A percentile compares a stretch with the other conserved stretches of the same genome.
phyloP scores from a whole-genome alignment of 2,329 filamentous ascomycete species.

The Penicillium sp. region DNA sequence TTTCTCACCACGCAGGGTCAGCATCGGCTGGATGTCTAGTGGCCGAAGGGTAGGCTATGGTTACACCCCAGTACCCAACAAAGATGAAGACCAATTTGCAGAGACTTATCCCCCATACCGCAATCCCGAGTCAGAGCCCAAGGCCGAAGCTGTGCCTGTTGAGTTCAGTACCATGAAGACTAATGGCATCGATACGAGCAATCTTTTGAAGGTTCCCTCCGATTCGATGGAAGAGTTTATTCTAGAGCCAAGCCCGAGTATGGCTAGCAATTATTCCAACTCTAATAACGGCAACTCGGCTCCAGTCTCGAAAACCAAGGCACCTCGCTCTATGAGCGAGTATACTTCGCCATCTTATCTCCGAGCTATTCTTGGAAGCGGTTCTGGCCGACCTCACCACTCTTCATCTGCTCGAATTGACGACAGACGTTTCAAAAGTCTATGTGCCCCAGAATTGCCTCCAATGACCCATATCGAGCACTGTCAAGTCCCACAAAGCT shows the following conservation, averaged over 20 bases:
- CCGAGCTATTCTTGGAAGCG: conserved; percentile 4
- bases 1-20: conserved; percentile 37
- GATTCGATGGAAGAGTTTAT: neutral
- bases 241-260: neutral
- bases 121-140: neutral
- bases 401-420: neutral
- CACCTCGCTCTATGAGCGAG: neutral
- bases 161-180: neutral
- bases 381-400: conserved; percentile 4
- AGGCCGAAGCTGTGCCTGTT: neutral
- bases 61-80: conserved; percentile 38
- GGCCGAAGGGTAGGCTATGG: conserved; percentile 46
- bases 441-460: conserved; percentile 4
- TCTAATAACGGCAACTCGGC: neutral
- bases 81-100: conserved; percentile 20
- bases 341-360: conserved; percentile 7
- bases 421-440: neutral
- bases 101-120: neutral
- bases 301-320: neutral
- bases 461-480: conserved; percentile 10
- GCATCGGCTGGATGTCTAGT: conserved; percentile 48
- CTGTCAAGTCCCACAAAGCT: conserved; percentile 7
- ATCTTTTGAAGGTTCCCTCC: neutral
- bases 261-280: neutral
- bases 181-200: neutral